phyloP scores from a whole-genome alignment of 805 yeast genomes.

The Jamesozyma hellenica region DNA sequence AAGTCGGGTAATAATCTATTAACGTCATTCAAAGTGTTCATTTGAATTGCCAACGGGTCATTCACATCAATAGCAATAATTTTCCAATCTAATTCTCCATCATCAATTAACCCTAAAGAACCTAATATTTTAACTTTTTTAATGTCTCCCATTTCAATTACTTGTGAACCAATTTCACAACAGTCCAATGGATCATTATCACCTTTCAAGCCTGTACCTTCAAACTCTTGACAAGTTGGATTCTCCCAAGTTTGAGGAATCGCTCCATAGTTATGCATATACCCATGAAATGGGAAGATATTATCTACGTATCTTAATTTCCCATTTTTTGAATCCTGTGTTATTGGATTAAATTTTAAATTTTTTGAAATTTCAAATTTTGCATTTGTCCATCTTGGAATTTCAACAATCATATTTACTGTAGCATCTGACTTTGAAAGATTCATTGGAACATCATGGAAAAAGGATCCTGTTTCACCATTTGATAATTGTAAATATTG shows the following conservation, averaged over 20 bases:
- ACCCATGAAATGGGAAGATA: conserved; percentile 74
- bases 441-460: conserved; percentile 62
- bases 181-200: conserved; percentile 95
- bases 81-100: conserved; percentile 97
- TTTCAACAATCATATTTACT: conserved; percentile 63
- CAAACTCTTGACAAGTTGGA: conserved; percentile 41
- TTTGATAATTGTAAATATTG: conserved; percentile 35
- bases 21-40: conserved; percentile 61
- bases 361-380: conserved; percentile 66
- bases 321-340: conserved; percentile 65
- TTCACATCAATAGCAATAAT: conserved; percentile 57
- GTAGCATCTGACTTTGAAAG: conserved; percentile 33
- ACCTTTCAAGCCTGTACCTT: conserved; percentile 48
- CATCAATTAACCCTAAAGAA: conserved; percentile 71
- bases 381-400: conserved; percentile 75
- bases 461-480: conserved; percentile 47
- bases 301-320: conserved; percentile 67
- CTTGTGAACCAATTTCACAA: conserved; percentile 69
- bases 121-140: conserved; percentile 63
- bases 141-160: conserved; percentile 53
- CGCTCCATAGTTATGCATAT: conserved; percentile 82
- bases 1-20: conserved; percentile 60
- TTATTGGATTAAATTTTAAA: conserved; percentile 58
- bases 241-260: conserved; percentile 97
- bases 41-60: conserved; percentile 53